Base-by-base conservation (phyloP, 805 yeast species). In the Spathaspora gorwiae region DNA sequence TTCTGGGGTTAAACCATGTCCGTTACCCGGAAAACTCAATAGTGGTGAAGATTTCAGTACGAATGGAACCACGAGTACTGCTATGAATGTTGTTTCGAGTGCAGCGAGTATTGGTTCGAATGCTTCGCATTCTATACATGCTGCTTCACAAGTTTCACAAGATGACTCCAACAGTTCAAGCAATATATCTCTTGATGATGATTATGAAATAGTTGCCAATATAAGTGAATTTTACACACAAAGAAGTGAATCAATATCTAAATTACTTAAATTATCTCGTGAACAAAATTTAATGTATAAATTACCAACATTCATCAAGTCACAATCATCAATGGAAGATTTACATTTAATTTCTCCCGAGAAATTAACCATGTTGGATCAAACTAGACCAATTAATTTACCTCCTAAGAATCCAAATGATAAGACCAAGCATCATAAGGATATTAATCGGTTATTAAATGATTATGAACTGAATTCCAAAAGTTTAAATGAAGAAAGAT, bases 311-410 rank as follows among this genome's bases (percentile, higher is more conserved):
- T 72, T 53, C 45, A 59, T 72, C 32, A 66, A 60, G 45, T 60
- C 70, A 1, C 76, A 72, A 48, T 60, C 67, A 7, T 66, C 72
- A 32, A 49, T 83, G 48, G 90, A 84, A 44, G 88, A 84, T 58
- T 62, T 80, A 48, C 63, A 69, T 40, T 62, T 85, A 32, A 75
- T 84, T 1, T 83, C 89, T 1, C 75, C 71, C 1, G 85, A 83
- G 54, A 84, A 84, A 53, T 57, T 81, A 33, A 72, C 71, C 24
- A 61, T 65, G 9, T 61, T 83, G 33, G 75, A 83, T 42, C 80
- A 79, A 37, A 76, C 88, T 1, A 71, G 90, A 52, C 90, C 90
- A 3, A 75, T 80, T 41, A 81, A 87, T 77, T 60, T 83, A 38
- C 90, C 90, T 6, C 89, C 89, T 6, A 84, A 84, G 57, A 66